Evolutionary conservation across 495 filamentous ascomycete genomes (phyloP).

Genomic region (Cladorrhinum samala): DNA sequence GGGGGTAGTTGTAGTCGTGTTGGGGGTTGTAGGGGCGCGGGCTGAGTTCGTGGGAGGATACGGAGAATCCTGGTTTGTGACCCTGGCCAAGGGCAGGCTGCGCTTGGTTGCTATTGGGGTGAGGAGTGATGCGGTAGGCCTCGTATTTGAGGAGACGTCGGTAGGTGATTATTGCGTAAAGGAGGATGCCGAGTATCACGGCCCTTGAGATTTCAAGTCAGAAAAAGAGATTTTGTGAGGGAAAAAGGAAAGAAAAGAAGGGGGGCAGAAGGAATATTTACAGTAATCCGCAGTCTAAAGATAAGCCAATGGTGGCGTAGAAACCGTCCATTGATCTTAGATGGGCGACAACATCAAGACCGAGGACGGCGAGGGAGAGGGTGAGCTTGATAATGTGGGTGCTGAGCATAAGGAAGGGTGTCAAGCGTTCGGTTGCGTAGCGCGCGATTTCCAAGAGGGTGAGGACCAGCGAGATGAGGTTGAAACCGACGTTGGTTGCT

Average conservation of each 20-base stretch:
- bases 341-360: slow-evolving; percentile 40
- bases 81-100: too few species aligned
- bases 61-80: too few species aligned
- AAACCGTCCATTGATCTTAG: slow-evolving; percentile 29
- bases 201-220: slow-evolving; percentile 17
- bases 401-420: slow-evolving; percentile 40
- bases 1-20: slow-evolving; percentile 13
- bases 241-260: not conserved
- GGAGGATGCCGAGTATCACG: slow-evolving; percentile 26
- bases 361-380: slow-evolving; percentile 35
- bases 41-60: too few species aligned
- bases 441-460: slow-evolving; percentile 36
- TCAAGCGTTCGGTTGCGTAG: slow-evolving; percentile 38
- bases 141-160: slow-evolving; percentile 39
- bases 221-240: too few species aligned
- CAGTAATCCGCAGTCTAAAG: slow-evolving; percentile 37
- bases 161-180: slow-evolving; percentile 36
- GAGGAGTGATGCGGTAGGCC: slow-evolving; percentile 35
- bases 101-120: slow-evolving; percentile 18
- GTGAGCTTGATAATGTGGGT: slow-evolving; percentile 40
- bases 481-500: slow-evolving; percentile 38
- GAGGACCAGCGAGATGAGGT: slow-evolving; percentile 34
- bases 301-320: slow-evolving; percentile 38
- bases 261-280: slow-evolving; percentile 15
- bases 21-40: not conserved